Evolutionary conservation across 345 rosid species (phyloP), one percentile per base, ranked within the genome.

Genomic region (Brassica nigra): DNA sequence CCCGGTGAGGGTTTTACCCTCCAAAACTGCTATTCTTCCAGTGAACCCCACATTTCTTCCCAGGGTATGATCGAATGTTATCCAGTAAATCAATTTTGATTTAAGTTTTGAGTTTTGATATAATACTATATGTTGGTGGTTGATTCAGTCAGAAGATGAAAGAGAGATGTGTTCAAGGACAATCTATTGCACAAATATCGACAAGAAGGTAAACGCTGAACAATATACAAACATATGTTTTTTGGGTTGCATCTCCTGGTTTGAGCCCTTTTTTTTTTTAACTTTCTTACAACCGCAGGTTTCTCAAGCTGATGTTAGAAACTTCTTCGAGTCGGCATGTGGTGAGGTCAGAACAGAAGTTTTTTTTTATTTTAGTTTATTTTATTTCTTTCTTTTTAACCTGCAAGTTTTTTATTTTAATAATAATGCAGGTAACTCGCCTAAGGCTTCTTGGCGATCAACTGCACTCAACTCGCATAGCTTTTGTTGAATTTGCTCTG

Each of bases 1-100:
- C 85, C 98, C 97, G 2, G 86, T 93, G 78, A 87, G 91, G 84
- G 92, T 93, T 80, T 84, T 93, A 82, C 98, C 97, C 64, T 93
- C 98, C 52, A 93, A 93, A 85, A 93, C 98, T 61, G 95, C 98
- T 34, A 93, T 93, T 57, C 94, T 90, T 77, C 98, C 97, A 23
- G 98, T 93, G 80, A 93, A 93, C 84, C 98, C 98, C 11, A 90
- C 86, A 58, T 93, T 86, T 87, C 93, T 93, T 76, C 97, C 97
- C 49, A 87, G 94, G 94, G 98, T 91, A 86, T 78, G 86, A 61
- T 9, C 44, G 58, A 33, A 15, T 73, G 28, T 7, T 42, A 52
- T 77, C 47, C 16, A 57, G 14, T 75, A 54, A 54, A 15, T 15
- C 6, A 54, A 5, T 54, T 54, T 16, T 49, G 42, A 31, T 30